Evolutionary conservation across 352 stramenopile genomes (phyloP).

Genomic region (Saprolegnia parasitica): DNA sequence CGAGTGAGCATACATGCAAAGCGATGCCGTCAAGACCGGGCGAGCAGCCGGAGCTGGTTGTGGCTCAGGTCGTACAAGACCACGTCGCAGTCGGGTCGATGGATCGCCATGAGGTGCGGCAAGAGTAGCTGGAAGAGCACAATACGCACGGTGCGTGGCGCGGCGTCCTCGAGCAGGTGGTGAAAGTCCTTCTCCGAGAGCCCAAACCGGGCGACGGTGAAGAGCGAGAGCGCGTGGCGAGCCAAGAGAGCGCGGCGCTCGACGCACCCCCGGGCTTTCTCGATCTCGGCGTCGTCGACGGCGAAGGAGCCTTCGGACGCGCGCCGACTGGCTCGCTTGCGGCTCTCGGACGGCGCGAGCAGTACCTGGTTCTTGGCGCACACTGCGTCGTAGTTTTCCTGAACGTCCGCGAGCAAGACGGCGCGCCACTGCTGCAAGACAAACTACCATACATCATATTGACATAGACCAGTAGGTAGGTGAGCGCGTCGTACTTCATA

Average conservation of each 20-base stretch:
- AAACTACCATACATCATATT: conserved; percentile 3
- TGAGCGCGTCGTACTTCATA: conserved; percentile 43
- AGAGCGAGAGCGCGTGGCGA: conserved; percentile 64
- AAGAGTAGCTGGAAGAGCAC: conserved; percentile 47
- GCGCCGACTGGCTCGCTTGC: conserved; percentile 17
- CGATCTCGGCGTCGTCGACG: conserved; percentile 41
- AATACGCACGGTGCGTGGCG: conserved; percentile 40
- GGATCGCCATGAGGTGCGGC: conserved; percentile 72
- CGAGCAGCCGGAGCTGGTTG: conserved; percentile 64
- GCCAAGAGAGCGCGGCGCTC: conserved; percentile 67
- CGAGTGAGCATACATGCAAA: background rate
- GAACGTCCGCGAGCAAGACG: conserved; percentile 55
- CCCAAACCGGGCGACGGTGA: conserved; percentile 63
- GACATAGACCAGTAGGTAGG: background rate
- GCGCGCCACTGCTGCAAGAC: conserved; percentile 75
- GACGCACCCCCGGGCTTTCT: conserved; percentile 45
- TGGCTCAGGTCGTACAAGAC: conserved; percentile 72
- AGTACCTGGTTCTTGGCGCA: background rate
- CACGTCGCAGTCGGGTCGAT: conserved; percentile 50
- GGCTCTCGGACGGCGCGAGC: background rate
- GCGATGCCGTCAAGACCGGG: conserved; percentile 30
- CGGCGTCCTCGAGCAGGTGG: conserved; percentile 48
- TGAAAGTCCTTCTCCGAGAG: conserved; percentile 59
- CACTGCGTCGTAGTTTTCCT: conserved; percentile 24
- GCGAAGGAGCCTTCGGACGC: conserved; percentile 11